Conservation (phyloP, 305 asterid species). For the Fraxinus velutina region DNA sequence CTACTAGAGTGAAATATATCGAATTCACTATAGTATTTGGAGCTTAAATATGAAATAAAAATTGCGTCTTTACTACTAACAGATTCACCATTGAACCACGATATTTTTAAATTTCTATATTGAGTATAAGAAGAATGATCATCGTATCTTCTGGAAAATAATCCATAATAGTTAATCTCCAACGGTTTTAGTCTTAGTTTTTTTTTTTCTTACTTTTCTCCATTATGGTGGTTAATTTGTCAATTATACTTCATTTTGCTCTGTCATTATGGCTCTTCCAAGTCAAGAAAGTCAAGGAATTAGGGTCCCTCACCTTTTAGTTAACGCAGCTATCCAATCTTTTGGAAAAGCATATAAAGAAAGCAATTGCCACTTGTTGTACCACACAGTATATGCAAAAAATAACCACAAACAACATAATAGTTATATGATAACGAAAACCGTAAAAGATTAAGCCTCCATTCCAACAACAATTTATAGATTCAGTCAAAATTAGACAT, state of each 20-base stretch:
- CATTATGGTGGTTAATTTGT: neutral
- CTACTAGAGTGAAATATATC: neutral
- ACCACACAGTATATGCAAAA: constrained; percentile 14
- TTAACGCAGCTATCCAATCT: constrained; percentile 26
- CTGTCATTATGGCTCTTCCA: constrained; percentile 31
- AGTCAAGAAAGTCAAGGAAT: constrained; percentile 34
- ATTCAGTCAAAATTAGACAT: neutral
- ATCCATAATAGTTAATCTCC: neutral
- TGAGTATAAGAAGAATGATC: neutral
- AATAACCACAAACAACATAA: constrained; percentile 19
- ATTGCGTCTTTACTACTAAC: neutral
- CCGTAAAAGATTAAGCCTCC: neutral
- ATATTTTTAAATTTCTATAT: neutral
- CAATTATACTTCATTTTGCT: constrained; percentile 2
- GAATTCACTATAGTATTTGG: neutral
- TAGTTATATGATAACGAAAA: constrained; percentile 4
- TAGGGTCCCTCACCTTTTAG: constrained; percentile 30
- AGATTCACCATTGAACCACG: neutral
- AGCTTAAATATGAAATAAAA: neutral
- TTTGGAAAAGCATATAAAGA: constrained; percentile 32
- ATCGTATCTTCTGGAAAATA: neutral
- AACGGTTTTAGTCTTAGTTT: neutral
- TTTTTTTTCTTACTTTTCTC: neutral
- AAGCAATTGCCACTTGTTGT: constrained; percentile 27
- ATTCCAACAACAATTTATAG: neutral